Base-by-base conservation (phyloP, 2,329 filamentous ascomycete genomes). In the Aspergillus pseudoterreus region DNA sequence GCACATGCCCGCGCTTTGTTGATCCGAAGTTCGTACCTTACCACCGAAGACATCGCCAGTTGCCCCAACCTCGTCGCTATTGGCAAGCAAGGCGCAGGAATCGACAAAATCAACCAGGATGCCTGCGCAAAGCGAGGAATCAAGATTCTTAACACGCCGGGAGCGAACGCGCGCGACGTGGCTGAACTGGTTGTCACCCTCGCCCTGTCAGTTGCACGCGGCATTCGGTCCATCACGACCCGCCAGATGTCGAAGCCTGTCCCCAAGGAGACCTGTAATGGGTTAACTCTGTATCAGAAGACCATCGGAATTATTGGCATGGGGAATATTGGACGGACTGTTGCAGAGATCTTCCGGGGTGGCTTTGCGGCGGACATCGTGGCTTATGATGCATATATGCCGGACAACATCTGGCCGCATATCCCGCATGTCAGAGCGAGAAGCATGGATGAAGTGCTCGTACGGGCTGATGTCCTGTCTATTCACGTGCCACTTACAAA, bases 91-190 rank as follows among this genome's bases (percentile, higher is more conserved):
- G 76, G 76, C 1, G 74, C 75, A 8, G 75, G 75, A 1, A 71
- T 77, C 35, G 75, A 78, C 50, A 77, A 74, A 48, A 76, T 76
- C 30, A 75, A 78, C 48, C 58, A 61, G 11, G 59, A 59, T 0
- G 74, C 75, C 3, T 76, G 74, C 47, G 55, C 61, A 4, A 59
- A 63, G 2, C 64, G 70, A 0, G 70, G 66, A 0, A 73, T 79
- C 55, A 68, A 67, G n/a, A 71, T 79, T 24, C 67, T 74, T 55
- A 78, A 78, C 52, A 79, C 76, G 0, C 76, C 75, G 0, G 76
- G 75, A 1, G 70, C 75, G 0, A 79, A 74, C 52, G 69, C 71
- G 0, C 68, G 69, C 2, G 68, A 73, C 1, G 74, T 77, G 0
- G 74, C 74, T 0, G 74, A 76, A 41, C 54, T 64, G 4, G 52